phyloP scores from a whole-genome alignment of 2,329 filamentous ascomycete genomes.

The Colletotrichum tanaceti region DNA sequence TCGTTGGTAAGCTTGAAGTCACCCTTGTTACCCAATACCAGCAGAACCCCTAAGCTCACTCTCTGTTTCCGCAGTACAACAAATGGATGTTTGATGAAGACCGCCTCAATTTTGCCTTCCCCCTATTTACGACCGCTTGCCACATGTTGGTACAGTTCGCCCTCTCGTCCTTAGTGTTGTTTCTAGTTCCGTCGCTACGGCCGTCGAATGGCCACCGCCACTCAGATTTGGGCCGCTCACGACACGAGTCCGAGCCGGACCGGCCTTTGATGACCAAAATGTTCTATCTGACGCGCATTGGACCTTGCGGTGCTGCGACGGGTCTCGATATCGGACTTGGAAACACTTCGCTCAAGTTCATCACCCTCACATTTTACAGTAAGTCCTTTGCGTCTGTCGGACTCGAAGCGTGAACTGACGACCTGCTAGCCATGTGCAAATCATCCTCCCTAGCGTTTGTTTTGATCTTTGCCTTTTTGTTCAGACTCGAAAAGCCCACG shows the following conservation, averaged over 20 bases:
- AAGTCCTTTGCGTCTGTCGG: slow-evolving; percentile 49
- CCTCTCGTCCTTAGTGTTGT: slow-evolving; percentile 81
- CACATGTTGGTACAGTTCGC: slow-evolving; percentile 97
- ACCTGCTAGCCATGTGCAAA: slow-evolving; percentile 87
- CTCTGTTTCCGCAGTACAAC: slow-evolving; percentile 78
- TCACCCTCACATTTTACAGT: slow-evolving; percentile 96
- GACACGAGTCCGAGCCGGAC: slow-evolving; percentile 65
- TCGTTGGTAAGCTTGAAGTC: slow-evolving; percentile 75
- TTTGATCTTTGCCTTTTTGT: slow-evolving; percentile 92
- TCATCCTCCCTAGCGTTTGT: slow-evolving; percentile 96
- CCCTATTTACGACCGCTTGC: slow-evolving; percentile 92
- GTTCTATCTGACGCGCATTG: slow-evolving; percentile 93
- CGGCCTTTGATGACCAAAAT: slow-evolving; percentile 81
- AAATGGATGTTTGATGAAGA: slow-evolving; percentile 98
- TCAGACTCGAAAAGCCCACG: slow-evolving; percentile 89
- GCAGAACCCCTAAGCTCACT: slow-evolving; percentile 43
- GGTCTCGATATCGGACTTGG: slow-evolving; percentile 95
- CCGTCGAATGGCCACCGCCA: slow-evolving; percentile 64
- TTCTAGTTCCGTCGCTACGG: slow-evolving; percentile 83
- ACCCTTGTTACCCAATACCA: slow-evolving; percentile 1
- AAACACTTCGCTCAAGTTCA: slow-evolving; percentile 95
- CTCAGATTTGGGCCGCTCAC: slow-evolving; percentile 62
- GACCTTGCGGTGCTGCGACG: slow-evolving; percentile 91
- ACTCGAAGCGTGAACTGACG: slow-evolving; percentile 43
- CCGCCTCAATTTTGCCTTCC: slow-evolving; percentile 90